phyloP scores from a whole-genome alignment of 2,329 filamentous ascomycete species.

The Exophiala aquamarina region DNA sequence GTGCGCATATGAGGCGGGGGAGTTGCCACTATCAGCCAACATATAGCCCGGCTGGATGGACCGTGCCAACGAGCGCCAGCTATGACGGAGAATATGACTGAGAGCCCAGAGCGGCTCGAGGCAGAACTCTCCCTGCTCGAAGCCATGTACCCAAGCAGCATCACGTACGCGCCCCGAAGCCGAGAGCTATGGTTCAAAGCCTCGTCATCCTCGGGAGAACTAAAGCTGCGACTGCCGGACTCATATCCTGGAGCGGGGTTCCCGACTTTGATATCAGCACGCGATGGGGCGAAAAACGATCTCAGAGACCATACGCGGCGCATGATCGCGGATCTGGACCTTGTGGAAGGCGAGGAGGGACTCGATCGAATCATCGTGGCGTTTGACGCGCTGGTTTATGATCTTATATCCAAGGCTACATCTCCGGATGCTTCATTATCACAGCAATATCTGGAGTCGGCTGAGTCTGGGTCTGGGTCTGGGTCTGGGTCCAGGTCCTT shows the following conservation, averaged over 20 bases:
- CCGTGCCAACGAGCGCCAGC: too few relatives aligned
- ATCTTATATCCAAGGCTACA: too few relatives aligned
- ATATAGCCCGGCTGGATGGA: too few relatives aligned
- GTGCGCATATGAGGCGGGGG: too few relatives aligned
- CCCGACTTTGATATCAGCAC: slow-evolving; percentile 20
- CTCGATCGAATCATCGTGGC: slow-evolving; percentile 18
- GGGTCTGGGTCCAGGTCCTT: too few relatives aligned
- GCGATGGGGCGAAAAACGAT: slow-evolving; percentile 14
- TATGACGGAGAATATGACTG: too few relatives aligned
- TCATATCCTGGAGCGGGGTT: slow-evolving; percentile 13
- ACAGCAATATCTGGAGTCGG: too few relatives aligned
- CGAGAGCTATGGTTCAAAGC: slow-evolving; percentile 20
- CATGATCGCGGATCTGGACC: slow-evolving; percentile 3
- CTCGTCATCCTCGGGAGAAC: neutral
- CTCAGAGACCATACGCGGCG: slow-evolving; percentile 11
- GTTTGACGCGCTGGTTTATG: slow-evolving; percentile 16
- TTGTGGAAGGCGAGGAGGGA: slow-evolving; percentile 16
- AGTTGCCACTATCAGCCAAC: too few relatives aligned
- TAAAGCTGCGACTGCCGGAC: slow-evolving; percentile 16
- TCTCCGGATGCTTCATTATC: too few relatives aligned
- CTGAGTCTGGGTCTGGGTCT: too few relatives aligned
- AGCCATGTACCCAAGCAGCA: slow-evolving; percentile 22
- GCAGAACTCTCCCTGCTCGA: slow-evolving; percentile 22
- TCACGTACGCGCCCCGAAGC: slow-evolving; percentile 11
- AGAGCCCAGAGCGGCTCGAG: too few relatives aligned